Percentiles rank a stretch among this genome's conserved stretches.
phyloP scores from a whole-genome alignment of 192 early-diverging fungal species.

The Coemansia sp. region DNA sequence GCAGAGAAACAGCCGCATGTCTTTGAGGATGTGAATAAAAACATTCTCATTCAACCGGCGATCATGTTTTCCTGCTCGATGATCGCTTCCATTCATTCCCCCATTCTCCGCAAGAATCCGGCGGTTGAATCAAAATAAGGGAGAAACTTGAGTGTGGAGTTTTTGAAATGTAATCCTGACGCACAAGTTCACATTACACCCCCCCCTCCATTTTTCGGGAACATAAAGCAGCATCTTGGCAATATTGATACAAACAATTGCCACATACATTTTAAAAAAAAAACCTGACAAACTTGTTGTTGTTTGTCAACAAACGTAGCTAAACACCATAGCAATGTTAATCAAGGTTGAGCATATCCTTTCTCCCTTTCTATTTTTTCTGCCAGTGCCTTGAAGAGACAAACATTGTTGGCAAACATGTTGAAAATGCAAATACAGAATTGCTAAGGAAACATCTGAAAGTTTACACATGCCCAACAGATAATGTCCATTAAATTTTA shows the following conservation, averaged over 20 bases:
- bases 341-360: neutral
- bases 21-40: neutral
- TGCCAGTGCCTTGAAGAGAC: neutral
- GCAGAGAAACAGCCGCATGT: neutral
- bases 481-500: neutral
- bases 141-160: neutral
- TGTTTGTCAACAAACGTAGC: neutral
- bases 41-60: neutral
- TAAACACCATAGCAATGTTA: neutral
- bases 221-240: no score
- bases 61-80: neutral
- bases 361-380: neutral
- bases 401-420: neutral
- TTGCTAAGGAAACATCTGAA: neutral
- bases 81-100: neutral
- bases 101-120: neutral
- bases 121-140: neutral
- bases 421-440: neutral
- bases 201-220: no score
- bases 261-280: neutral
- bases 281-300: neutral
- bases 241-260: no score
- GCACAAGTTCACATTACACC: neutral
- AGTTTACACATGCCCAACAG: neutral
- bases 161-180: neutral